Evolutionary conservation across 139 green algal genomes (phyloP), one percentile per base, ranked within the genome.

Genomic region (Chlamydomonas applanata): DNA sequence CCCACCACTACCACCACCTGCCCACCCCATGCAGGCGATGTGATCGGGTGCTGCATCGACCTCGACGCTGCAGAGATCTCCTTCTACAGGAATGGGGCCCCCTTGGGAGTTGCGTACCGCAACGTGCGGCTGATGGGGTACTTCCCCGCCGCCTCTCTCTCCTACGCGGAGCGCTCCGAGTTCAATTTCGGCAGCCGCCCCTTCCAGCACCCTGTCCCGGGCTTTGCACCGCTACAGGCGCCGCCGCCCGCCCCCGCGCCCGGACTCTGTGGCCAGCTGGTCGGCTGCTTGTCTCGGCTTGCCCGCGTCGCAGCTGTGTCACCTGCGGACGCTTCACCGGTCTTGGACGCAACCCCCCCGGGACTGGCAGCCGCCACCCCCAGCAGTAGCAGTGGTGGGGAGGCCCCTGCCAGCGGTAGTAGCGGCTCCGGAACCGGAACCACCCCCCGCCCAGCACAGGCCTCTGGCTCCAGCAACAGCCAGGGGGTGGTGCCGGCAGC

Each of bases 31-130:
- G 29, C 74, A n/a, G 93, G 94, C 4, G 94, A 98, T 80, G 89
- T 98, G 1, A 95, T 98, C 13, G 89, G 91, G 24, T 94, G 87
- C 78, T 87, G 74, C 57, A 74, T 98, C 4, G 94, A 98, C 85
- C 53, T 98, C 59, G 88, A 97, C 9, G 77, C 64, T 16, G 90
- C 89, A 4, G 82, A 89, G 75, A 83, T 97, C 34, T 85, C 76
- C 3, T 98, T 95, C 78, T 87, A 75, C 45, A 84, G 93, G 57
- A 98, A 98, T 69, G 94, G 94, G 19, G 59, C 72, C 1, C 59
- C 72, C 34, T 57, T 98, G 75, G 94, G 94, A 5, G 83, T 92
- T 16, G 94, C 94, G 2, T 98, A 92, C 75, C 30, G 32, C 25
- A 60, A 76, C 9, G 81, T 96, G 9, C 79, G 85, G 33, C 84